phyloP scores from a whole-genome alignment of 2,329 filamentous ascomycete genomes.

The Decorospora gaudefroyi region DNA sequence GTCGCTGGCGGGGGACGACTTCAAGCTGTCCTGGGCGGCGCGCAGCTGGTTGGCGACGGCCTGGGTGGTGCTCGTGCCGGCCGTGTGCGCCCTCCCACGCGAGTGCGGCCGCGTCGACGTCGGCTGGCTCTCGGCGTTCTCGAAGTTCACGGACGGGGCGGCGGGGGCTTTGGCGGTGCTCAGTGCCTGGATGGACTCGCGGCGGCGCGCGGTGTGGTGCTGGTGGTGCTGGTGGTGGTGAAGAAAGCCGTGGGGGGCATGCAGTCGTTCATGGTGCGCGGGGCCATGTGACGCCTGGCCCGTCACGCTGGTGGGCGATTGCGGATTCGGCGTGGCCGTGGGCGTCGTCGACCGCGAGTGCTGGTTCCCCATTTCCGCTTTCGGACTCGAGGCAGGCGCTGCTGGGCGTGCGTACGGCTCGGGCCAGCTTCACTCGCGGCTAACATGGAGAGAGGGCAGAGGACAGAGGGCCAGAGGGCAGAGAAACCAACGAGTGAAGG shows the following conservation, averaged over 20 bases:
- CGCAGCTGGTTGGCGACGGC: slow-evolving; percentile 37
- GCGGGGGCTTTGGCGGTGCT: slow-evolving; percentile 45
- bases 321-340: slow-evolving; percentile 30
- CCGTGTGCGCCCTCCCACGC: slow-evolving; percentile 38
- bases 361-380: slow-evolving; percentile 44
- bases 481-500: slow-evolving; percentile 16
- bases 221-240: slow-evolving; percentile 23
- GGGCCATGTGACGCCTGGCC: slow-evolving; percentile 25
- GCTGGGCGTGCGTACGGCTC: slow-evolving; percentile 4
- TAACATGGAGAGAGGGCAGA: slow-evolving; percentile 9
- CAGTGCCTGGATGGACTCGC: slow-evolving; percentile 50
- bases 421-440: neutral
- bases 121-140: slow-evolving; percentile 43
- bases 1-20: slow-evolving; percentile 8
- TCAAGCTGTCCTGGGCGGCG: slow-evolving; percentile 38
- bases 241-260: slow-evolving; percentile 15
- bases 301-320: slow-evolving; percentile 25
- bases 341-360: slow-evolving; percentile 32
- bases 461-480: too few relatives aligned
- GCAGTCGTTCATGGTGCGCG: slow-evolving; percentile 14
- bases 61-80: slow-evolving; percentile 22
- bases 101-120: slow-evolving; percentile 33
- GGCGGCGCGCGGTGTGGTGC: slow-evolving; percentile 39
- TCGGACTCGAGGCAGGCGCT: slow-evolving; percentile 1
- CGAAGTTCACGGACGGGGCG: slow-evolving; percentile 47